Evolutionary conservation across 805 yeast species (phyloP), one percentile per base, ranked within the genome.

Genomic region (Hanseniaspora singularis): DNA sequence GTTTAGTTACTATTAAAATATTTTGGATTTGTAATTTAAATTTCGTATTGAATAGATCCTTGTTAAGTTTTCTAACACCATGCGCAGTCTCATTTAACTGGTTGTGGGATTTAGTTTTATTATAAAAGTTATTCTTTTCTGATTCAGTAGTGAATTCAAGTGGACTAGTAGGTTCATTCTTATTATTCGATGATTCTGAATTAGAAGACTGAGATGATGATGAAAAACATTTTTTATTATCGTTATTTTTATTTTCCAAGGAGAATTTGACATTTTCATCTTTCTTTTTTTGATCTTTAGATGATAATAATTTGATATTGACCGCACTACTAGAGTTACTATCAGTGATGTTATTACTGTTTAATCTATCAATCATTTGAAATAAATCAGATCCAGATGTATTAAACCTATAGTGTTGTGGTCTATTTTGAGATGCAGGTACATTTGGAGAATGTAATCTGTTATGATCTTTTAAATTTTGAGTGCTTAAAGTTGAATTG

Each of bases 1-100:
- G 92, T 61, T 86, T 86, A n/a, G 95, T 86, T 16, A 87, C 87
- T 12, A 86, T 75, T 76, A 86, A 71, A 16, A 86, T 75, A 15
- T 83, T 76, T 38, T 72, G 71, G 16, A 82, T 77, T 47, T 80
- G 79, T 18, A 86, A 62, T 54, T 77, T 78, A 23, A 86, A 77
- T 3, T 82, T 79, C 3, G 88, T 83, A 53, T 76, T 75, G 45
- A 77, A 70, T 32, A 83, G 63, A 59, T 80, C 80, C 51, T 77
- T 78, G n/a, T 84, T 81, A 50, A 83, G 66, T 66, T 78, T 70
- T 38, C 92, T 69, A 6, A 83, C 88, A 2, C 86, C 87, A 58
- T 81, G 81, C 3, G 87, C 92, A 8, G 89, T 80, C 51, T 82
- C 80, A 2, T 87, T 84, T 54, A 81, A 64, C 55, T 81, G 81